Evolutionary conservation across 352 stramenopile species (phyloP).

Genomic region (Blastocystis sp.): DNA sequence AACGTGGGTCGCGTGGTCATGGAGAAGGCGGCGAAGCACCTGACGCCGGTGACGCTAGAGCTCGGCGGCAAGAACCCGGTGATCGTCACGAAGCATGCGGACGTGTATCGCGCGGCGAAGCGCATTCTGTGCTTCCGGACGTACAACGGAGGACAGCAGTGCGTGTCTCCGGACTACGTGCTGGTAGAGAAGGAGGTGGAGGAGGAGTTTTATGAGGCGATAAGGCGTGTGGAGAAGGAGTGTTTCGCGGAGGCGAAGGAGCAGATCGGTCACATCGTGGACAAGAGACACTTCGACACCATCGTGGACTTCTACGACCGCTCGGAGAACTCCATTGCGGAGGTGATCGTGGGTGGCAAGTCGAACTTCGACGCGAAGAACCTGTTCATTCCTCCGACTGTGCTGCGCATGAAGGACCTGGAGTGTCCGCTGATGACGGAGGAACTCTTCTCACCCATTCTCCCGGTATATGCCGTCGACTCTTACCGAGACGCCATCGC

Average conservation of each 20-base stretch:
- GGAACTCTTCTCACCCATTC: conserved; percentile 86
- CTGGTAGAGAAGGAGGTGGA: conserved; percentile 70
- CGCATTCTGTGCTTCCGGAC: conserved; percentile 74
- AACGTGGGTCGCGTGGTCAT: conserved; percentile 75
- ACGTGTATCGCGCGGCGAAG: conserved; percentile 64
- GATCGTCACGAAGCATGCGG: conserved; percentile 69
- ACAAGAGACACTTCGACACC: conserved; percentile 64
- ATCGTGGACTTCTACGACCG: conserved; percentile 65
- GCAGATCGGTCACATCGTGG: conserved; percentile 66
- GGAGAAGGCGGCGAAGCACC: conserved; percentile 74
- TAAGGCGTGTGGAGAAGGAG: conserved; percentile 57
- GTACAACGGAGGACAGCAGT: conserved; percentile 82
- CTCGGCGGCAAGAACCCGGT: conserved; percentile 79
- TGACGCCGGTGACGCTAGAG: conserved; percentile 83
- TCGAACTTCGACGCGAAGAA: conserved; percentile 65
- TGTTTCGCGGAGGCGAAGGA: conserved; percentile 29
- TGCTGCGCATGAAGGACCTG: conserved; percentile 66
- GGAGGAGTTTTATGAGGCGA: conserved; percentile 60
- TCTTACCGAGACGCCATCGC: conserved; percentile 64
- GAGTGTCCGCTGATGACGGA: conserved; percentile 71
- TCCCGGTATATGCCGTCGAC: conserved; percentile 72
- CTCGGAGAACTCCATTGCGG: conserved; percentile 61
- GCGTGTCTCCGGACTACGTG: conserved; percentile 82
- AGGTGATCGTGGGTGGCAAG: conserved; percentile 66
- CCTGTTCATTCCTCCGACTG: conserved; percentile 72